Base-by-base conservation (phyloP, 2,329 filamentous ascomycete species). In the Apiospora saccharicola region DNA sequence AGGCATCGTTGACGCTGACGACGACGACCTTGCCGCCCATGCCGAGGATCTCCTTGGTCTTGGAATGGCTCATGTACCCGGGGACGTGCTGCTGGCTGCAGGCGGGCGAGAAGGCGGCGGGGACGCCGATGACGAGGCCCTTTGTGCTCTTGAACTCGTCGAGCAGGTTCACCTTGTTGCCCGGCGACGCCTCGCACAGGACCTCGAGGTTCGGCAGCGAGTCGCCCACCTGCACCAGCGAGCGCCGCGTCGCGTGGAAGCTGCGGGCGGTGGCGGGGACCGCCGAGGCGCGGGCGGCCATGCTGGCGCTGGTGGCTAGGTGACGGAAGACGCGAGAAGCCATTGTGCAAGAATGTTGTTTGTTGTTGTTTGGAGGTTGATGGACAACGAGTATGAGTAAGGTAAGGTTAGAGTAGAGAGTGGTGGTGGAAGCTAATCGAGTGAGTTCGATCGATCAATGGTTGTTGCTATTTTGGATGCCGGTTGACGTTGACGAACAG, bases 1-100 rank as follows among this genome's bases (percentile, higher is more conserved):
- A 98, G 26, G 95, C 90, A 81, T 98, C 96, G 81, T 98, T 98
- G 80, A 98, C 95, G 22, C 93, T 91, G 72, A 98, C 91, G 53
- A 98, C 94, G 79, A 97, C 97, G 67, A 98, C 93, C 79, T 93
- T 88, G 68, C 95, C 95, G 43, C 93, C 94, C 73, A 92, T 87
- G 12, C 43, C 67, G 22, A 72, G 64, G 69, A 74, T 71, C 72
- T 74, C 69, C 85, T 93, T 93, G 77, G 97, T 88, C 81, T 92
- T 90, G 71, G 92, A 88, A 80, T 94, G 93, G 80, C 90, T 91
- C 82, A 98, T 92, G 85, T 95, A 98, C 71, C 93, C 93, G 0
- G 96, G 96, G 67, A 98, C 87, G 81, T 98, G 96, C 74, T 82
- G 85, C 79, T 85, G 83, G 67, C 88, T 90, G 85, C 87, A 90